Base-by-base conservation (phyloP, 2,329 filamentous ascomycete species). In the Cordyceps pruinosa region DNA sequence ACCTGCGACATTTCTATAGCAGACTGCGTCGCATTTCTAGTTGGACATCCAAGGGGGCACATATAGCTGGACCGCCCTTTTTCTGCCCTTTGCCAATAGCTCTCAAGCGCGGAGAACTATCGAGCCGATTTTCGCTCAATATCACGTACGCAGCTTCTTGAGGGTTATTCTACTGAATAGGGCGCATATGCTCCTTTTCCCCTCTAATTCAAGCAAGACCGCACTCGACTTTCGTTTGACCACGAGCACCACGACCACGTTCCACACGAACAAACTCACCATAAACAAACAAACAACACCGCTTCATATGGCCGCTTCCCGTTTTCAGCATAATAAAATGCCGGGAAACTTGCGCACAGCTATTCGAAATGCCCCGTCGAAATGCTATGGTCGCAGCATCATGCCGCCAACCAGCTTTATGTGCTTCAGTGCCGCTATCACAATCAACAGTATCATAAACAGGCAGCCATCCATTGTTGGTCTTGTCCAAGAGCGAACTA, bases 371-470 rank as follows among this genome's bases (percentile, higher is more conserved):
- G n/a, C n/a, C 4, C 52, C 52, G 15, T 37, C 53, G 19, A 44
- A 56, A 41, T 30, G 39, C 42, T 32, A 46, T 63, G 10, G 35
- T 4, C 53, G 53, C 17, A 56, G 53, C 45, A 42, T 47, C 17
- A 21, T 41, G 10, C 52, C 70, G 52, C 66, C 66, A 60, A 77
- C 76, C 4, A 74, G 71, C 61, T 69, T 70, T 30, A 80, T 79
- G 25, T 69, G 71, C 60, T 34, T 55, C 30, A 55, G 44, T 47
- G 70, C 75, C 28, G 75, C 75, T 42, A 74, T 69, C 66, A 78
- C 79, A 52, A 81, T 85, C 73, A 84, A 84, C 72, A 78, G 74
- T 64, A 77, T 85, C 66, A 77, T 85, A 59, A 76, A 78, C 63
- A 74, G 77, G n/a, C 81, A 82, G 62, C 79, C 80, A 13, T 82